Percentiles rank a stretch among this genome's conserved stretches.
Conservation (phyloP, 495 filamentous ascomycete species). For the Trypethelium eluteriae region DNA sequence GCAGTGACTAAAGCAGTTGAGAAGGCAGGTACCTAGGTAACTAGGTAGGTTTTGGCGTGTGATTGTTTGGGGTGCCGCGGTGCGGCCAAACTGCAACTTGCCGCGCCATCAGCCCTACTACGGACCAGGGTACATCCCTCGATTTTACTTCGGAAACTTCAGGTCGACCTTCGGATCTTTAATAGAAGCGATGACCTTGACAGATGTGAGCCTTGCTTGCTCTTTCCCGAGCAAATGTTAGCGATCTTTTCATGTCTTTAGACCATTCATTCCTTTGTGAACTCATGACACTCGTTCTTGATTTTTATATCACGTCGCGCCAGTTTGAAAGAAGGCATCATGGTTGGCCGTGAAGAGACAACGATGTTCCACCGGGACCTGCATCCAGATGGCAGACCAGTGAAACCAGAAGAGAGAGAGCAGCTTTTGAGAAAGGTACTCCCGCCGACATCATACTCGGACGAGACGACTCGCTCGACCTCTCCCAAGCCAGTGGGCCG, state of each 20-base stretch:
- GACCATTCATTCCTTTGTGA: not conserved
- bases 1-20: too few relatives aligned
- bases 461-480: not conserved
- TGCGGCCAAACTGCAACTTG: not conserved
- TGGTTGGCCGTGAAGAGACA: constrained; percentile 50
- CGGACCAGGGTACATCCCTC: not conserved
- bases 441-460: constrained; percentile 44
- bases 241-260: not conserved
- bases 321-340: constrained; percentile 24
- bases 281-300: not conserved
- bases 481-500: not conserved
- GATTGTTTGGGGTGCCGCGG: not conserved
- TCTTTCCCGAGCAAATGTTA: not conserved
- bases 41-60: too few relatives aligned
- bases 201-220: not conserved
- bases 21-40: too few relatives aligned
- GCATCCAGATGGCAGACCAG: constrained; percentile 47
- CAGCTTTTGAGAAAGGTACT: constrained; percentile 65
- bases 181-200: constrained; percentile 1
- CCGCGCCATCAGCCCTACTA: constrained; percentile 1
- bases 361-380: constrained; percentile 57
- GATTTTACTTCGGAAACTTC: not conserved
- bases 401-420: constrained; percentile 60
- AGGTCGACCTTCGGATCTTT: not conserved
- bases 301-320: not conserved